Evolutionary conservation across 306 rosid genomes (phyloP), one percentile per base, ranked within the genome.

Genomic region (Fragaria vesca): DNA sequence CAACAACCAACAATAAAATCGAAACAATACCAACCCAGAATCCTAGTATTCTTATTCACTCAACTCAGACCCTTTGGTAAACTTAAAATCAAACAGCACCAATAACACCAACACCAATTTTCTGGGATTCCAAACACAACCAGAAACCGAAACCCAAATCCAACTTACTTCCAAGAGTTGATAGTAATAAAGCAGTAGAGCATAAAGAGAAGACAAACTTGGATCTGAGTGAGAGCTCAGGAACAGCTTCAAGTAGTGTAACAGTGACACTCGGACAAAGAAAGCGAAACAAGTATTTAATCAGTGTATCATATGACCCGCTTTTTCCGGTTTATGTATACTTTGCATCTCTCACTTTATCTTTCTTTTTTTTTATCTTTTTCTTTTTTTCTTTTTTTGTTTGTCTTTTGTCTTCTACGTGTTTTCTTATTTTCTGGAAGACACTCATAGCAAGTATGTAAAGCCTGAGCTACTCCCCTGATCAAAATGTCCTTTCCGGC

Each of bases 301-400:
- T 26, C 66, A 72, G 58, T 76, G 88, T 82, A 80, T 85, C 83
- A 81, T 83, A 85, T 83, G 92, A 94, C 94, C 89, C 94, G 85
- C 85, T 40, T 65, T 77, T 76, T 69, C 75, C 85, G 94, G 91
- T 79, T 68, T 79, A 76, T 43, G 20, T 66, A 42, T 72, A 62
- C 75, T 69, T 76, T 51, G 65, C 74, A 15, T 65, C 58, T 28
- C 65, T 24, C n/a, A 5, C 60, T 72, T 77, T 79, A 69, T 51
- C 86, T 77, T 66, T 62, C 71, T 73, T 69, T 32, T 42, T 43
- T 0, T 36, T 11, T 30, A 24, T 43, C 1, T 40, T 40, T 42
- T 42, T 42, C 7, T 76, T 73, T 71, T 30, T 40, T 54, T 0
- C 36, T 0, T 13, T 30, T 42, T 2, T 30, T 24, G 51, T 28